Evolutionary conservation across 768 basidiomycete genomes (phyloP).

Genomic region (Macrolepiota albuminosa): DNA sequence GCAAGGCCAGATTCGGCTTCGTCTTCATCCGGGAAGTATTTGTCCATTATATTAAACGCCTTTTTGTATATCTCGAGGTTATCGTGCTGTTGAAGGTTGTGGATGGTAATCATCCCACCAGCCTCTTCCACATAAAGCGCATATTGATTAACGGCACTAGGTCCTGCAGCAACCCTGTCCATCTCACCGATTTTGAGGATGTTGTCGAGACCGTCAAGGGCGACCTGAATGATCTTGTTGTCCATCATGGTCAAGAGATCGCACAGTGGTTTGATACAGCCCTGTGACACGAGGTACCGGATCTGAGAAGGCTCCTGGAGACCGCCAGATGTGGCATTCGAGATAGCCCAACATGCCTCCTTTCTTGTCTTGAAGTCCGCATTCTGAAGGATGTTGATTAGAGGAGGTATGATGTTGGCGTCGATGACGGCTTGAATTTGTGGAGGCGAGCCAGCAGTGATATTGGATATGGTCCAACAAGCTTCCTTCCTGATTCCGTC

Average conservation of each 20-base stretch:
- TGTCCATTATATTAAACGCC: conserved; percentile 97
- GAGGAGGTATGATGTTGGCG: conserved; percentile 95
- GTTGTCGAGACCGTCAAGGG: conserved; percentile 96
- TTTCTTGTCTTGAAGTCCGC: conserved; percentile 99
- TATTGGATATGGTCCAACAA: conserved; percentile 99
- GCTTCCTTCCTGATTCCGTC: conserved; percentile 99
- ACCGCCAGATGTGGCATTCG: conserved; percentile 97
- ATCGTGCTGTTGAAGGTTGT: conserved; percentile 99
- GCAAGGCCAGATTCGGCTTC: conserved; percentile 83
- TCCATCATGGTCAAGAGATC: conserved; percentile 98
- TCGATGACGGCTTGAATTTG: conserved; percentile 98
- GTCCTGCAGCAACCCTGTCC: conserved; percentile 80
- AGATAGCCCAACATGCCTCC: conserved; percentile 99
- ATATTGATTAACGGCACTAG: conserved; percentile 87
- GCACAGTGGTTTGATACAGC: conserved; percentile 98
- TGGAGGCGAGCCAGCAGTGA: conserved; percentile 94
- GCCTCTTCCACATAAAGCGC: conserved; percentile 96
- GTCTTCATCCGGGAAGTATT: conserved; percentile 98
- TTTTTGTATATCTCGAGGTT: conserved; percentile 99
- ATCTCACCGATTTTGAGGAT: conserved; percentile 96
- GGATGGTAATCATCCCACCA: conserved; percentile 97
- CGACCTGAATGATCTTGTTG: conserved; percentile 99
- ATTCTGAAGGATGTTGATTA: conserved; percentile 96
- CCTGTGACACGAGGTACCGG: conserved; percentile 95
- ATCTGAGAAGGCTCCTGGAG: conserved; percentile 96